These are phyloP conservation scores for Alternaria metachromatica DNA, from an alignment of 2,329 filamentous ascomycete genomes.

Conservation along the genomic window DNA sequence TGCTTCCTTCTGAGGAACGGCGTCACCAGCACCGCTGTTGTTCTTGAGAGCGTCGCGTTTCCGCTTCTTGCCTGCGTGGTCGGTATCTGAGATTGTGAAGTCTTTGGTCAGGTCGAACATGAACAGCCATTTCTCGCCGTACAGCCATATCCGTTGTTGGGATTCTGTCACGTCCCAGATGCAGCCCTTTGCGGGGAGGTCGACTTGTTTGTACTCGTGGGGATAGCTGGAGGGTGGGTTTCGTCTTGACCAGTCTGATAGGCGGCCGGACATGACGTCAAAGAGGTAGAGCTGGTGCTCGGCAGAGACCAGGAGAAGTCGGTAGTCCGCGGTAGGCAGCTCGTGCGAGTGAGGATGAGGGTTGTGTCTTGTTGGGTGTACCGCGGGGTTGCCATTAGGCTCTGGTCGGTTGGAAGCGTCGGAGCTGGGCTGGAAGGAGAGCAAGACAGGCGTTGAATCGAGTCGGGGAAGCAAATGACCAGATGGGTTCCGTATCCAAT, in stretches of 20 bases:
- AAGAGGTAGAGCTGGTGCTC: constrained; percentile 77
- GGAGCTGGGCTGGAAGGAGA: constrained; percentile 54
- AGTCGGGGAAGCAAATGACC: constrained; percentile 58
- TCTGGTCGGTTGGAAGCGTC: constrained; percentile 28
- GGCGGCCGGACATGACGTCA: constrained; percentile 74
- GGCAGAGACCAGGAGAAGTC: constrained; percentile 67
- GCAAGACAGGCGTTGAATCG: constrained; percentile 53
- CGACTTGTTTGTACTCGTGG: constrained; percentile 72
- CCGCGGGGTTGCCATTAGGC: constrained; percentile 56
- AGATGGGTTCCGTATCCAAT: constrained; percentile 78
- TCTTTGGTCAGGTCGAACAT: constrained; percentile 88
- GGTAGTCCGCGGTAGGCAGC: constrained; percentile 60
- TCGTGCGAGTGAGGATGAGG: constrained; percentile 63
- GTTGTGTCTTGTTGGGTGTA: constrained; percentile 59
- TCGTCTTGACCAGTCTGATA: constrained; percentile 85
- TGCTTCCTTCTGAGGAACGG: constrained; percentile 55
- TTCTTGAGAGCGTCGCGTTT: constrained; percentile 44
- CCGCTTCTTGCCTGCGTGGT: constrained; percentile 34
- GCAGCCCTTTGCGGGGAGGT: constrained; percentile 81
- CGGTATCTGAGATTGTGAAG: constrained; percentile 51
- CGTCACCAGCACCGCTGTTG: constrained; percentile 62
- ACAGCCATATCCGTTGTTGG: constrained; percentile 75
- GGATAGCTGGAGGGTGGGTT: constrained; percentile 81
- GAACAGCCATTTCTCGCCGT: constrained; percentile 83
- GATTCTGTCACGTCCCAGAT: constrained; percentile 76